Base-by-base conservation (phyloP, 140 eudicot genomes). In the Oenanthe javanica region DNA sequence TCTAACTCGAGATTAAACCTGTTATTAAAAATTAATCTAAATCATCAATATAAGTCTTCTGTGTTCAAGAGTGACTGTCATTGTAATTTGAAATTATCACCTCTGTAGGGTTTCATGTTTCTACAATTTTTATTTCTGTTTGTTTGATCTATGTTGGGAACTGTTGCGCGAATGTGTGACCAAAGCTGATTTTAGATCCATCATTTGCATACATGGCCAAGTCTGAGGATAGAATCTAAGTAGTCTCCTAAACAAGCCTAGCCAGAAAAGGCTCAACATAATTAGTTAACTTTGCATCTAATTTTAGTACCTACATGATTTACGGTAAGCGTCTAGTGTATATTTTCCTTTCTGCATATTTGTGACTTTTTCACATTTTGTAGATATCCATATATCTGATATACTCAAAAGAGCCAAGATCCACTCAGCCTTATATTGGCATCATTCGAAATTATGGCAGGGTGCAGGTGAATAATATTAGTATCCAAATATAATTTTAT, bases 401-500 rank as follows among this genome's bases (percentile, higher is more conserved):
- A 54, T 88, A 23, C 69, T 25, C 9, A 82, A 84, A 72, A 83
- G 96, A 83, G 93, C n/a, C n/a, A n/a, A n/a, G n/a, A n/a, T n/a
- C n/a, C n/a, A n/a, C n/a, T n/a, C n/a, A n/a, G n/a, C 87, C 47
- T 84, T 93, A 74, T 96, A 93, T 79, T 93, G 98, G 98, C 98
- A 93, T 85, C 98, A 91, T 87, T 61, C 89, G 36, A 91, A 93
- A 81, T 80, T 91, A 61, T 94, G 92, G 21, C 89, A 85, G 59
- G 96, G 98, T 38, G 72, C 90, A 90, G 89, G 96, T 92, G 40
- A 57, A 75, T 71, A 42, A 40, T 77, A n/a, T n/a, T 48, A 48
- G 14, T 48, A 48, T 10, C 13, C 52, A 7, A 9, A 48, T 9
- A 48, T 48, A 2, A 9, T 5, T n/a, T n/a, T n/a, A n/a, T n/a